These are phyloP conservation scores for Colletotrichum neosansevieriae DNA, from an alignment of 2,329 filamentous ascomycete genomes.

Conservation along the genomic window DNA sequence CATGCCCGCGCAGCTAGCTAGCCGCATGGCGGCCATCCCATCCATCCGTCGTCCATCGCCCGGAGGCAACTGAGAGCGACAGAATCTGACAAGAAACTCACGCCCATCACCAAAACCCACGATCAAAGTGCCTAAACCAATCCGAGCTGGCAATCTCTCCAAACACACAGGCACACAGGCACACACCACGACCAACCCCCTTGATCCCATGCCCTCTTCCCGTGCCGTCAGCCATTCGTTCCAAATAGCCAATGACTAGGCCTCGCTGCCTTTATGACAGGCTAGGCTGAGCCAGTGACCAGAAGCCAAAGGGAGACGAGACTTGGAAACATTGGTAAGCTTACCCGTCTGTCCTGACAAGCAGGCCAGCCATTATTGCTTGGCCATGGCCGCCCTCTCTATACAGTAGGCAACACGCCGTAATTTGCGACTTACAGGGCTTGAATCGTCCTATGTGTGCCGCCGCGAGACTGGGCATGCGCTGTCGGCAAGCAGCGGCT, in stretches of 20 bases:
- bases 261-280: not conserved
- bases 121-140: not conserved
- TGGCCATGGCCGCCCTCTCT: too few species aligned
- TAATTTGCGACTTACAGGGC: too few species aligned
- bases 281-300: conserved; percentile 1
- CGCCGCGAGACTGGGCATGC: not conserved
- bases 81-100: not conserved
- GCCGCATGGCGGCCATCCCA: not conserved
- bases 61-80: not conserved
- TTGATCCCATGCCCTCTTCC: not conserved
- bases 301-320: not conserved
- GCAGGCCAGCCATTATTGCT: too few species aligned
- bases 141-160: conserved; percentile 2
- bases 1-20: not conserved
- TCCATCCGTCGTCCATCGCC: not conserved
- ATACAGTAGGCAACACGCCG: not conserved
- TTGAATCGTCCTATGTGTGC: too few species aligned
- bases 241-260: conserved; percentile 3
- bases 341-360: not conserved
- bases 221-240: conserved; percentile 16
- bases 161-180: too few species aligned
- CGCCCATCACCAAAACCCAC: not conserved
- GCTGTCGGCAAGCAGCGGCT: conserved; percentile 21
- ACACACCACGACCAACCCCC: too few species aligned
- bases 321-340: too few species aligned